Percentiles rank a stretch among this genome's conserved stretches.
These are phyloP conservation scores for Glaciozyma martinii DNA, from an alignment of 768 basidiomycete genomes.

Conservation along the genomic window DNA sequence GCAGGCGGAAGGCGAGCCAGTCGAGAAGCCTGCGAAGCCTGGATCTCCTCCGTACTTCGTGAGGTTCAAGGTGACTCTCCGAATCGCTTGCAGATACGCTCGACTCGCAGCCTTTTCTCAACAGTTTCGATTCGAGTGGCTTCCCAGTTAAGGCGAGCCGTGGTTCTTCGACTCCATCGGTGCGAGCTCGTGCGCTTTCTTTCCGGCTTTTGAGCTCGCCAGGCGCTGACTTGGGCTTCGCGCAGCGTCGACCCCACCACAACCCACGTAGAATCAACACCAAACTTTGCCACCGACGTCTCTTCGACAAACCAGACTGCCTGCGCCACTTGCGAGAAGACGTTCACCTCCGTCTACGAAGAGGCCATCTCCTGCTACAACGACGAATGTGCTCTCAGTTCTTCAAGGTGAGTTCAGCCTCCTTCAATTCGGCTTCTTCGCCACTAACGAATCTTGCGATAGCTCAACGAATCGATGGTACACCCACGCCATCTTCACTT, in stretches of 20 bases:
- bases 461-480: slow-evolving; percentile 9
- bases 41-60: slow-evolving; percentile 2
- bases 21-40: not conserved
- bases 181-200: not conserved
- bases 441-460: not conserved
- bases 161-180: slow-evolving; percentile 25
- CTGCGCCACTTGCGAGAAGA: not conserved
- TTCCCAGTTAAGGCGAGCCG: slow-evolving; percentile 17
- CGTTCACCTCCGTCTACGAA: not conserved
- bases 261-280: not conserved
- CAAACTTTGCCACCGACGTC: no score
- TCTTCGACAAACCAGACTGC: not conserved
- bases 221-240: no score
- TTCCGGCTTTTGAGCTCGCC: no score
- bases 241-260: not conserved
- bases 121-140: slow-evolving; percentile 29
- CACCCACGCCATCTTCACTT: not conserved
- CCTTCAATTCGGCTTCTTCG: not conserved
- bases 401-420: slow-evolving; percentile 13
- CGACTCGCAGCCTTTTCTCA: rapidly evolving
- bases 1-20: not conserved
- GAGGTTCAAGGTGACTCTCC: slow-evolving; percentile 15
- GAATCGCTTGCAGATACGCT: not conserved
- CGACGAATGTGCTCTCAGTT: slow-evolving; percentile 17
- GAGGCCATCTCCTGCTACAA: slow-evolving; percentile 22